Evolutionary conservation across 2,329 filamentous ascomycete species (phyloP).

Genomic region (Aspergillus ruber): DNA sequence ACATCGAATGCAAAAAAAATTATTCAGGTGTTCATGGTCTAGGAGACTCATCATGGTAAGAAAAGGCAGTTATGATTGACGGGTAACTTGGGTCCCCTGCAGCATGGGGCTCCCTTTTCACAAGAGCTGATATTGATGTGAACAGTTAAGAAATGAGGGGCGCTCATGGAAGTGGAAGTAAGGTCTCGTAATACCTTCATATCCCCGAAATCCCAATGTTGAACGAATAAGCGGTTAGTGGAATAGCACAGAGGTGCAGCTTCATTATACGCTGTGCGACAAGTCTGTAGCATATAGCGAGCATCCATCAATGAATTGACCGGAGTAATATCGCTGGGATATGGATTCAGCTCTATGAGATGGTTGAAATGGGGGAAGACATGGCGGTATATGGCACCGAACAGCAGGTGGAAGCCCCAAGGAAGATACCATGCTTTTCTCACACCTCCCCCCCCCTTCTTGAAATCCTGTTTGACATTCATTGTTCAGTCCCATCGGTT

Average conservation of each 20-base stretch:
- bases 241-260: background rate
- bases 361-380: background rate
- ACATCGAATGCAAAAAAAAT: no score
- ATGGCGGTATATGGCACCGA: background rate
- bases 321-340: background rate
- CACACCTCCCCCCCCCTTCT: no score
- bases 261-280: no score
- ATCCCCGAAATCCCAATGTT: background rate
- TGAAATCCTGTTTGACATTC: no score
- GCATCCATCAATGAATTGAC: no score
- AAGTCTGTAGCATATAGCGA: no score
- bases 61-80: background rate
- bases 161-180: background rate
- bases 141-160: background rate
- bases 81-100: background rate
- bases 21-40: background rate
- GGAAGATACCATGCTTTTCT: background rate
- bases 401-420: background rate
- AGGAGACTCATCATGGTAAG: background rate
- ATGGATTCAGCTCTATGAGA: background rate
- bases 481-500: no score
- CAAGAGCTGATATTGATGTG: background rate
- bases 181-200: background rate
- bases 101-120: background rate
- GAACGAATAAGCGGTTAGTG: background rate